Conservation (phyloP, 352 stramenopile genomes). For the Globisporangium paddicum region DNA sequence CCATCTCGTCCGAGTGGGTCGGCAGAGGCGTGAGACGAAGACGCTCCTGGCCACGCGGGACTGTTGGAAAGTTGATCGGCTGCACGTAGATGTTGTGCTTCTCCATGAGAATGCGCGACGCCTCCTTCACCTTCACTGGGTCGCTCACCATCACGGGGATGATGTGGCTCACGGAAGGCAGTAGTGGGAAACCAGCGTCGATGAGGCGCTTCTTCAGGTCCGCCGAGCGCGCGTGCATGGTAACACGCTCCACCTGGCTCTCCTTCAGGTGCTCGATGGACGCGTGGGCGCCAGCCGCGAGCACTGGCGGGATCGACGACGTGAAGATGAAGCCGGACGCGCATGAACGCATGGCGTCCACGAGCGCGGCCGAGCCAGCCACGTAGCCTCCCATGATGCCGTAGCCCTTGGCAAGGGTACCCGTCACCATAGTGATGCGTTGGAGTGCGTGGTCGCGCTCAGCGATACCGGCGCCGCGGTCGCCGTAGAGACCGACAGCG, state of each 20-base stretch:
- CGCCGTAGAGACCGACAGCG: slow-evolving; percentile 85
- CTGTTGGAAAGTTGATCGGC: slow-evolving; percentile 91
- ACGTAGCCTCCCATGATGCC: slow-evolving; percentile 92
- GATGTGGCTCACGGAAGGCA: slow-evolving; percentile 88
- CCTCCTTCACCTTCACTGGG: slow-evolving; percentile 85
- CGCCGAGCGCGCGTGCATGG: slow-evolving; percentile 82
- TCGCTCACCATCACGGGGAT: slow-evolving; percentile 88
- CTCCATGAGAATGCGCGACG: slow-evolving; percentile 87
- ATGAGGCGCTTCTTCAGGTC: slow-evolving; percentile 84
- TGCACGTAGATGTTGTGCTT: slow-evolving; percentile 91
- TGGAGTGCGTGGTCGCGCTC: slow-evolving; percentile 86
- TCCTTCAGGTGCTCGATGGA: slow-evolving; percentile 84
- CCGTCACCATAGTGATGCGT: slow-evolving; percentile 88
- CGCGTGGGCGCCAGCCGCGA: slow-evolving; percentile 74
- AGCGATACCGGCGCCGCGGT: slow-evolving; percentile 78
- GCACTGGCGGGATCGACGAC: slow-evolving; percentile 84
- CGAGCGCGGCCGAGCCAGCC: slow-evolving; percentile 70
- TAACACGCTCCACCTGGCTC: slow-evolving; percentile 70
- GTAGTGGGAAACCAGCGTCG: slow-evolving; percentile 76
- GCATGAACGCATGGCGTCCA: slow-evolving; percentile 87
- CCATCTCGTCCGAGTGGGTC: slow-evolving; percentile 87
- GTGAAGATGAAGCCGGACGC: slow-evolving; percentile 90
- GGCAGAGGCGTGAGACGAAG: slow-evolving; percentile 84
- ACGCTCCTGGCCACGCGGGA: slow-evolving; percentile 86
- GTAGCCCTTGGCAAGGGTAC: slow-evolving; percentile 88